Evolutionary conservation across 371 early-diverging fungal species (phyloP).

Genomic region (Apophysomyces variabilis): DNA sequence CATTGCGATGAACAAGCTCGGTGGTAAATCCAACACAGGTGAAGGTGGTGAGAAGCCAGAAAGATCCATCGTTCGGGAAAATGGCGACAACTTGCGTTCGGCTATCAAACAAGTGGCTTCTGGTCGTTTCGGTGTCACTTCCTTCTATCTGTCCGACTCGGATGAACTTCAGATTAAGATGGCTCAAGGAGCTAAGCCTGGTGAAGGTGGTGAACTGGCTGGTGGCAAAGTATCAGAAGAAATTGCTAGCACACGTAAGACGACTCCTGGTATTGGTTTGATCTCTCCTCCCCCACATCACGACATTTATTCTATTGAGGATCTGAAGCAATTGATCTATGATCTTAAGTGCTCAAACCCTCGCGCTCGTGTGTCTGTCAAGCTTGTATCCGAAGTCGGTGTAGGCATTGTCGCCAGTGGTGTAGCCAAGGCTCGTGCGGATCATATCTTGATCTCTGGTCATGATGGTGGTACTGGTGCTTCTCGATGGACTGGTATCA

Average conservation of each 20-base stretch:
- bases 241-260: constrained; percentile 94
- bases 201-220: constrained; percentile 86
- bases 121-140: constrained; percentile 97
- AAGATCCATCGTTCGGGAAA: constrained; percentile 68
- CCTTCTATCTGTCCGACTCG: constrained; percentile 89
- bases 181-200: constrained; percentile 99
- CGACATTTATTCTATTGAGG: constrained; percentile 97
- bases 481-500: constrained; percentile 96
- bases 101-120: constrained; percentile 98
- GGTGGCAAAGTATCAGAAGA: constrained; percentile 90
- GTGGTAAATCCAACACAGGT: constrained; percentile 97
- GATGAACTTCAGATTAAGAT: constrained; percentile 98
- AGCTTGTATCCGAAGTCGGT: constrained; percentile 96
- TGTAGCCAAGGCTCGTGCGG: constrained; percentile 96
- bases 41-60: constrained; percentile 97
- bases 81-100: constrained; percentile 85
- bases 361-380: constrained; percentile 90
- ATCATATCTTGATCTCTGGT: constrained; percentile 94
- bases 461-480: constrained; percentile 99
- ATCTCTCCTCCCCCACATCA: constrained; percentile 98
- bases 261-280: constrained; percentile 94
- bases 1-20: constrained; percentile 93
- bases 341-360: constrained; percentile 95
- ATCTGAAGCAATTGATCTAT: constrained; percentile 96
- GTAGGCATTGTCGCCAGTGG: constrained; percentile 96